Conservation (phyloP, 805 yeast species). For the Kazachstania viticola region DNA sequence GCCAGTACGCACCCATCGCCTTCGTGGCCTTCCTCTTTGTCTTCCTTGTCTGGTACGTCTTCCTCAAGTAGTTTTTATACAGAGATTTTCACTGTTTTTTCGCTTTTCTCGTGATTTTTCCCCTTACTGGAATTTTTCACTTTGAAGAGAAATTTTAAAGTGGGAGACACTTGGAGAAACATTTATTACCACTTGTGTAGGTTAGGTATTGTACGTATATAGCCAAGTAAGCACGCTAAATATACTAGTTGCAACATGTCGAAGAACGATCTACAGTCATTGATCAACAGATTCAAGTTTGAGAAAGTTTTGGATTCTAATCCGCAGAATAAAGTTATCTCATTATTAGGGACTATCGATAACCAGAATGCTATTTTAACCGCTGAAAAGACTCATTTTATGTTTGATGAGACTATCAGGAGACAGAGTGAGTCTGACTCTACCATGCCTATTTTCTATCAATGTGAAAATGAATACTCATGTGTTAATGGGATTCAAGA, state of each 20-base stretch:
- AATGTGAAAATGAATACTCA: slow-evolving; percentile 21
- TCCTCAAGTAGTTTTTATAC: slow-evolving; percentile 44
- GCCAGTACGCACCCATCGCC: slow-evolving; percentile 82
- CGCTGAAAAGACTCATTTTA: slow-evolving; percentile 63
- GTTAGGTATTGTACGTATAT: background rate
- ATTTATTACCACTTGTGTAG: no score
- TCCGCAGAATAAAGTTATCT: slow-evolving; percentile 56
- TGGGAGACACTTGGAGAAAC: no score
- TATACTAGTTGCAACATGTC: no score
- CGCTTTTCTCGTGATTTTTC: no score
- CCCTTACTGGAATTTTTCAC: no score
- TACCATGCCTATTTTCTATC: slow-evolving; percentile 12
- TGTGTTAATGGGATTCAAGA: slow-evolving; percentile 20
- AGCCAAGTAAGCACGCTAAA: no score
- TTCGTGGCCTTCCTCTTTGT: slow-evolving; percentile 61
- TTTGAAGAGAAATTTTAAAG: no score
- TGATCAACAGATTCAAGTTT: slow-evolving; percentile 33
- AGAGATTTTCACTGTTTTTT: no score
- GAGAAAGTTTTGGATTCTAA: slow-evolving; percentile 41
- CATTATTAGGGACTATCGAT: slow-evolving; percentile 56
- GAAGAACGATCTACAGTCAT: slow-evolving; percentile 1
- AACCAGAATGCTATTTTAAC: slow-evolving; percentile 53
- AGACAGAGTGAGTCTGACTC: slow-evolving; percentile 3
- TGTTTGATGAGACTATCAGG: slow-evolving; percentile 19
- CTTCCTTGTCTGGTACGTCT: slow-evolving; percentile 75